Conservation (phyloP, 176 grass and related monocot genomes). For the Areca catechu region DNA sequence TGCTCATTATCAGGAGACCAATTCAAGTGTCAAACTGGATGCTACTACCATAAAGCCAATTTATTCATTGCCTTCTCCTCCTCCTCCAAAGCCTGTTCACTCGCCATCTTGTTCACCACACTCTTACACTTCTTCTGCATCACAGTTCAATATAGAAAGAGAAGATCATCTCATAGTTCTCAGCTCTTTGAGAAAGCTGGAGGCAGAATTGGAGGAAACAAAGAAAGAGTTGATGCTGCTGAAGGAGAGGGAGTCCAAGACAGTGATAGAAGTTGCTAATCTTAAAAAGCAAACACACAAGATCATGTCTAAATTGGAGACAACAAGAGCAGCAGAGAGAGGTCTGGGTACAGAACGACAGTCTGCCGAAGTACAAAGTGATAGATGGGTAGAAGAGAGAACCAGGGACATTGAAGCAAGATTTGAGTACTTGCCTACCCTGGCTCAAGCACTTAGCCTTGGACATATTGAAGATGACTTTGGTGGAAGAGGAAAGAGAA, state of each 20-base stretch:
- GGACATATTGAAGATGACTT: background rate
- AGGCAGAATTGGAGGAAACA: conserved; percentile 15
- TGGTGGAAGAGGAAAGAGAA: conserved; percentile 7
- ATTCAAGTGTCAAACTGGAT: background rate
- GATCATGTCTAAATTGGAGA: conserved; percentile 21
- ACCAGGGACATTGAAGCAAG: background rate
- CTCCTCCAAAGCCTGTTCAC: background rate
- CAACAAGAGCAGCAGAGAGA: background rate
- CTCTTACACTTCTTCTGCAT: too few species aligned
- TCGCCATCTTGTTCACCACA: too few species aligned
- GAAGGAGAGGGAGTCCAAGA: conserved; percentile 24
- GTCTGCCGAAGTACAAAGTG: conserved; percentile 1
- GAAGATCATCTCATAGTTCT: conserved; percentile 7
- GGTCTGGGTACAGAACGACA: background rate
- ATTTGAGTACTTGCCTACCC: conserved; percentile 22
- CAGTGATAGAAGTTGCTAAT: conserved; percentile 10
- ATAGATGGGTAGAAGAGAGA: conserved; percentile 11
- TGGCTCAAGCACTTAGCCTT: conserved; percentile 20
- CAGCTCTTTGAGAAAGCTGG: conserved; percentile 16
- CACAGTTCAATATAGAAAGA: too few species aligned
- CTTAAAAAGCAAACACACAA: conserved; percentile 14
- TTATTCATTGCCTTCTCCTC: background rate
- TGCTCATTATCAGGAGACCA: background rate
- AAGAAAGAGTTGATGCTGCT: conserved; percentile 17
- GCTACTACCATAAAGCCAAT: too few species aligned